Evolutionary conservation across 768 basidiomycete genomes (phyloP).

Genomic region (Fomitopsis serialis): DNA sequence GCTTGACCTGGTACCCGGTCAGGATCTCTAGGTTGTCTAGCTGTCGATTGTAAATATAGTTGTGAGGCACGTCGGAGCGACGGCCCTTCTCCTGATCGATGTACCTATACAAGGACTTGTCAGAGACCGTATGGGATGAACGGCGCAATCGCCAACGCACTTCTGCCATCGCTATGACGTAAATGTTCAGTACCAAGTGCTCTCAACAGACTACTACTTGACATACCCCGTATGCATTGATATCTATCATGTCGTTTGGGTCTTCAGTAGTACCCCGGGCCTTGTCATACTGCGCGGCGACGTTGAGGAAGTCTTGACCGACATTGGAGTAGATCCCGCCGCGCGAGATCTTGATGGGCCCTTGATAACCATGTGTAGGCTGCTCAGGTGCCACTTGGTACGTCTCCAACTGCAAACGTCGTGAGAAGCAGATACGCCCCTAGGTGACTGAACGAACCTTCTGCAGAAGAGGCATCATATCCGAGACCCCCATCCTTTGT

Average conservation of each 20-base stretch:
- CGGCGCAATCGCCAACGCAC: slow-evolving; percentile 25
- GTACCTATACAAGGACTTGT: slow-evolving; percentile 37
- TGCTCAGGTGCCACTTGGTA: slow-evolving; percentile 23
- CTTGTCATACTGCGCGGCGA: slow-evolving; percentile 44
- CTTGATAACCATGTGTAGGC: slow-evolving; percentile 30
- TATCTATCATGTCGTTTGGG: slow-evolving; percentile 37
- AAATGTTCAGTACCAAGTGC: background rate
- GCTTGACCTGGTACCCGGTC: slow-evolving; percentile 29
- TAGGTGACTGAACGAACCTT: slow-evolving; percentile 27
- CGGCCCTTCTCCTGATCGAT: slow-evolving; percentile 45
- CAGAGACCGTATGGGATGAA: background rate
- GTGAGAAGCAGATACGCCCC: background rate
- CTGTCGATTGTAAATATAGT: slow-evolving; percentile 29
- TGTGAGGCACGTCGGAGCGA: slow-evolving; percentile 50
- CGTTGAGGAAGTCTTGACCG: slow-evolving; percentile 40
- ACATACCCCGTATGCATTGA: slow-evolving; percentile 42
- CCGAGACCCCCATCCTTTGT: slow-evolving; percentile 58
- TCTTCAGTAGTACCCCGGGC: slow-evolving; percentile 40
- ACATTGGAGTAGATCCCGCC: slow-evolving; percentile 35
- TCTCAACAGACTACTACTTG: slow-evolving; percentile 1
- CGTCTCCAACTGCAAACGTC: slow-evolving; percentile 21
- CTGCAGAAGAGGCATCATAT: slow-evolving; percentile 50
- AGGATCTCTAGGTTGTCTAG: slow-evolving; percentile 26
- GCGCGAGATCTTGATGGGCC: slow-evolving; percentile 33
- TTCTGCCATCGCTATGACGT: slow-evolving; percentile 48